Percentiles rank a stretch among this genome's conserved stretches.
Conservation (phyloP, 345 rosid genomes). For the Laguncularia racemosa region DNA sequence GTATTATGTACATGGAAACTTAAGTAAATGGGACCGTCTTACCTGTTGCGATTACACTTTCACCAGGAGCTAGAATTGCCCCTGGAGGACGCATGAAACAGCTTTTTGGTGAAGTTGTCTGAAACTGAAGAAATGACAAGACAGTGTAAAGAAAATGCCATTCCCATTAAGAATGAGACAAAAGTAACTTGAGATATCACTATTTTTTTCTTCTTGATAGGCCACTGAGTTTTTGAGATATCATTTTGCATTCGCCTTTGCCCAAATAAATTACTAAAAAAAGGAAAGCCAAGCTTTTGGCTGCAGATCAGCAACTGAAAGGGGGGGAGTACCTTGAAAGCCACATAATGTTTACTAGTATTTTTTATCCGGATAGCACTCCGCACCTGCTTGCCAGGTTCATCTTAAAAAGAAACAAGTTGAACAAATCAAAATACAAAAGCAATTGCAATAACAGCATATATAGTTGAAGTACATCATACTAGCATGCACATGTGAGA, state of each 20-base stretch:
- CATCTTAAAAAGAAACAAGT: conserved; percentile 44
- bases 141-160: too few relatives aligned
- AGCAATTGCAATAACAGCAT: background rate
- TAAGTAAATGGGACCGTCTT: conserved; percentile 2
- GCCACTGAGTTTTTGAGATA: too few relatives aligned
- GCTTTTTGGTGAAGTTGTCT: conserved; percentile 97
- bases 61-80: conserved; percentile 89
- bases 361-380: conserved; percentile 94
- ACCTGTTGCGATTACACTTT: conserved; percentile 88
- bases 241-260: too few relatives aligned
- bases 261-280: too few relatives aligned
- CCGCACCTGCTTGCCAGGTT: conserved; percentile 96
- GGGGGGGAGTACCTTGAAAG: conserved; percentile 61
- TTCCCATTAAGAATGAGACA: too few relatives aligned
- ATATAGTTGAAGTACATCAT: too few relatives aligned
- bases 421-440: background rate
- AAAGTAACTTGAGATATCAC: too few relatives aligned
- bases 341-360: conserved; percentile 82
- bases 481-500: too few relatives aligned
- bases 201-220: too few relatives aligned
- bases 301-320: too few relatives aligned
- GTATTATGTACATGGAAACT: too few relatives aligned
- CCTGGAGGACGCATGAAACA: conserved; percentile 99
- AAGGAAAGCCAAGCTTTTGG: too few relatives aligned
- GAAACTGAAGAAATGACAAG: conserved; percentile 45